Evolutionary conservation across 192 early-diverging fungal genomes (phyloP), one percentile per base, ranked within the genome.

Genomic region (Entrophospora sp.): DNA sequence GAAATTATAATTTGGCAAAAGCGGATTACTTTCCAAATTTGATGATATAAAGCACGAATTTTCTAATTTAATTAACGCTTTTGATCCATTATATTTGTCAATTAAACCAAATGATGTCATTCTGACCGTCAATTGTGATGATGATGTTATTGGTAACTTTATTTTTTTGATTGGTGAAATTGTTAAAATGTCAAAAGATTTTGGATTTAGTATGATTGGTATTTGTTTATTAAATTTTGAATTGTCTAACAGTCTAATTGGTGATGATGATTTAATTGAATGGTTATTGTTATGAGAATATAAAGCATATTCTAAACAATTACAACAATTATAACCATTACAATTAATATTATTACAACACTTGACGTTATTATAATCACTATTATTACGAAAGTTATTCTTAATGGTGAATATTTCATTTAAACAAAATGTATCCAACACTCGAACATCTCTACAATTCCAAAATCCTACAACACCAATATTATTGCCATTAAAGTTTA

Each of bases 21-120:
- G n/a, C n/a, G n/a, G n/a, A n/a, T n/a, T n/a, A n/a, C n/a, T n/a
- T n/a, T n/a, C n/a, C n/a, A n/a, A n/a, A n/a, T n/a, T n/a, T n/a
- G n/a, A n/a, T n/a, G n/a, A n/a, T n/a, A n/a, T n/a, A n/a, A n/a
- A n/a, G n/a, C n/a, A n/a, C n/a, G n/a, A n/a, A n/a, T n/a, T n/a
- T n/a, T n/a, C n/a, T n/a, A n/a, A n/a, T n/a, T n/a, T n/a, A 5
- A 28, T 7, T 13, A 74, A 37, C 18, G 72, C 53, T 24, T 25
- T 28, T 4, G 44, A 61, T 13, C 72, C 48, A 31, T 74, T 74
- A 45, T 71, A 74, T 45, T 74, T 74, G 53, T 74, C 59, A 34
- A 67, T 61, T 10, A 74, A 44, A 9, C 72, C 72, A 20, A 74
- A 44, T 31, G 64, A 71, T 12, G 72, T 34, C 2, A 67, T 38